Conservation (phyloP, 2,329 filamentous ascomycete genomes). For the Diaporthe longicolla region DNA sequence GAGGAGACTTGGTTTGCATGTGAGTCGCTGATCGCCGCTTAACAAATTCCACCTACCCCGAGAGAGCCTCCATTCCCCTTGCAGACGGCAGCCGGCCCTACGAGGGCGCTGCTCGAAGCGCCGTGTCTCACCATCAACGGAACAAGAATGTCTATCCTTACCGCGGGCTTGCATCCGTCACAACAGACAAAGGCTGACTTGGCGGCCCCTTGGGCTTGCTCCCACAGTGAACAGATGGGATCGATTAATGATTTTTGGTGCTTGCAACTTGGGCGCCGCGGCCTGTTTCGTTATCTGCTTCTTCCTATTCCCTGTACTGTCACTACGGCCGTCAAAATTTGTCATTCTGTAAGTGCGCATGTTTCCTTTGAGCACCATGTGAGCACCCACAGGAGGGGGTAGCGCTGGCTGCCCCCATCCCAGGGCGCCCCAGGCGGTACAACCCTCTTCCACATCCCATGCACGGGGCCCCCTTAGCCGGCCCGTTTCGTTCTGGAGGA, state of each 20-base stretch:
- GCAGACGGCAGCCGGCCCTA: slow-evolving; percentile 53
- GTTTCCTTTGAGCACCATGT: slow-evolving; percentile 43
- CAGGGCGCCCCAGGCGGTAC: slow-evolving; percentile 13
- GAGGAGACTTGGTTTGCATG: slow-evolving; percentile 95
- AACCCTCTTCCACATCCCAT: slow-evolving; percentile 36
- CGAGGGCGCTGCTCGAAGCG: slow-evolving; percentile 57
- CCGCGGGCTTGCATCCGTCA: slow-evolving; percentile 18
- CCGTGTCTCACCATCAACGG: slow-evolving; percentile 57
- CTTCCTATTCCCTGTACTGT: slow-evolving; percentile 86
- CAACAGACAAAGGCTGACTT: slow-evolving; percentile 48
- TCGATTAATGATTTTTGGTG: slow-evolving; percentile 90
- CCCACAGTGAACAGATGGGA: slow-evolving; percentile 96
- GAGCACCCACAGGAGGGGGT: slow-evolving; percentile 12
- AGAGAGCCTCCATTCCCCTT: slow-evolving; percentile 54
- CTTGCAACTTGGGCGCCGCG: slow-evolving; percentile 89
- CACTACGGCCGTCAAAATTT: slow-evolving; percentile 90
- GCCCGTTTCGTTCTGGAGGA: slow-evolving; percentile 33
- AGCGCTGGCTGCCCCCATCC: slow-evolving; percentile 28
- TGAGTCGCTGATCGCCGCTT: slow-evolving; percentile 70
- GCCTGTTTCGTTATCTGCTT: slow-evolving; percentile 96
- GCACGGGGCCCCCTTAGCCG: slow-evolving; percentile 38
- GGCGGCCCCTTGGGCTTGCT: slow-evolving; percentile 11
- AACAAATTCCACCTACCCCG: slow-evolving; percentile 46
- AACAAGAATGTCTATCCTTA: slow-evolving; percentile 49
- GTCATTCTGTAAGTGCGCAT: slow-evolving; percentile 87